Evolutionary conservation across 352 stramenopile genomes (phyloP).

Genomic region (Phytophthora sansomeana): DNA sequence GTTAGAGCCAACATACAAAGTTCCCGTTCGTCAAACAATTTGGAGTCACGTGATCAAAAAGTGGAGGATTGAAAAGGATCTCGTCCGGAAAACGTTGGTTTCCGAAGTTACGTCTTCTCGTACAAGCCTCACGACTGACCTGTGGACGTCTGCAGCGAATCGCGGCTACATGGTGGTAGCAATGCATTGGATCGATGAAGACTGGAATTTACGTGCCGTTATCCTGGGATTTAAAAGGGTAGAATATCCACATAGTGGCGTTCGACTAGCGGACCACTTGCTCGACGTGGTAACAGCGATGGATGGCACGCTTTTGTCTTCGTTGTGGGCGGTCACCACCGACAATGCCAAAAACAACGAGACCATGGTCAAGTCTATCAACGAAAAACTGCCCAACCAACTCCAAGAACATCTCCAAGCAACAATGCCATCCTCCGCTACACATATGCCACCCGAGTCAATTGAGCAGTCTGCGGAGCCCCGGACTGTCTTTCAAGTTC

Average conservation of each 20-base stretch:
- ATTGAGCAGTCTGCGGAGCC: slow-evolving; percentile 6
- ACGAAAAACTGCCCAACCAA: too few relatives aligned
- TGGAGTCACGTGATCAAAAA: neutral
- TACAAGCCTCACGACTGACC: slow-evolving; percentile 20
- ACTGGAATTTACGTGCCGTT: slow-evolving; percentile 11
- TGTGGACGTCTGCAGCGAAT: slow-evolving; percentile 31
- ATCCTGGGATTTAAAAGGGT: slow-evolving; percentile 30
- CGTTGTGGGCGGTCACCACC: slow-evolving; percentile 8
- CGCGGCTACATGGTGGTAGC: slow-evolving; percentile 30
- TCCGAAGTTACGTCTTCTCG: neutral
- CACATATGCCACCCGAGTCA: too few relatives aligned
- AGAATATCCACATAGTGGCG: slow-evolving; percentile 9
- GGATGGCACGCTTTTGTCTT: neutral
- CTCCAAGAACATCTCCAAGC: too few relatives aligned
- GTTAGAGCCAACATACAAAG: slow-evolving; percentile 5
- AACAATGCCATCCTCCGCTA: too few relatives aligned
- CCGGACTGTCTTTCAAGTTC: slow-evolving; percentile 7
- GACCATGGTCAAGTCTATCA: too few relatives aligned
- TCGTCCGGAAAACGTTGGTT: neutral
- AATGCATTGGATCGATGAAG: slow-evolving; percentile 26
- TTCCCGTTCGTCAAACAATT: slow-evolving; percentile 12
- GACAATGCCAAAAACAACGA: slow-evolving; percentile 24
- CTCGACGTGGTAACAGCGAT: slow-evolving; percentile 17
- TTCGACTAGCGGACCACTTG: slow-evolving; percentile 5
- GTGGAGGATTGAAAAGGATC: slow-evolving; percentile 14